phyloP scores from a whole-genome alignment of 2,329 filamentous ascomycete genomes.

The Colletotrichum melonis region DNA sequence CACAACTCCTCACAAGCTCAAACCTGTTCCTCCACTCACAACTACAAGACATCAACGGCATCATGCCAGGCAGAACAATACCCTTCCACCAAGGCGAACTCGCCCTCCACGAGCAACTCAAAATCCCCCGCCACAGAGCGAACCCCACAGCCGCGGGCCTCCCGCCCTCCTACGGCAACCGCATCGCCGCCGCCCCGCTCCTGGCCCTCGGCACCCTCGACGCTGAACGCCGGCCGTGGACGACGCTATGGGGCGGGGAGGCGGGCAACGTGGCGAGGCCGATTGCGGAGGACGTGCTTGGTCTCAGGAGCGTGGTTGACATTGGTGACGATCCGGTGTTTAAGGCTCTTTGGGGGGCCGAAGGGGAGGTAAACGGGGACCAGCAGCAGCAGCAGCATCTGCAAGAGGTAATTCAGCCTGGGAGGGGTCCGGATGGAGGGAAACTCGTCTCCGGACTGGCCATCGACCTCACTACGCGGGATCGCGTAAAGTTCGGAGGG shows the following conservation, averaged over 20 bases:
- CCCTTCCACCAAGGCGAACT: slow-evolving; percentile 75
- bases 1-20: not conserved
- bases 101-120: slow-evolving; percentile 72
- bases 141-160: slow-evolving; percentile 78
- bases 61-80: slow-evolving; percentile 43
- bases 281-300: slow-evolving; percentile 72
- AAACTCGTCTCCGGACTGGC: slow-evolving; percentile 64
- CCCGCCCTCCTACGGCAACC: slow-evolving; percentile 67
- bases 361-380: slow-evolving; percentile 30
- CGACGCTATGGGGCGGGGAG: slow-evolving; percentile 81
- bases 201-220: slow-evolving; percentile 82
- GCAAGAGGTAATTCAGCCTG: slow-evolving; percentile 48
- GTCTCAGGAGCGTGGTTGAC: slow-evolving; percentile 71
- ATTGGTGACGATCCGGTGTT: slow-evolving; percentile 76
- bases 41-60: not conserved
- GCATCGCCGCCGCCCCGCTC: slow-evolving; percentile 72
- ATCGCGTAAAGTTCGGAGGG: slow-evolving; percentile 80
- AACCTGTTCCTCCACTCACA: slow-evolving; percentile 3
- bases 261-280: slow-evolving; percentile 71
- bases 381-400: slow-evolving; percentile 44
- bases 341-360: slow-evolving; percentile 65
- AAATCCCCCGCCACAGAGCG: slow-evolving; percentile 60
- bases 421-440: slow-evolving; percentile 48
- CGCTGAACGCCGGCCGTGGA: slow-evolving; percentile 75
- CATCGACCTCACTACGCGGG: slow-evolving; percentile 74